These are phyloP conservation scores for Saccharomyces hybrid DNA, from an alignment of 1,139 yeast genomes.

Conservation along the genomic window DNA sequence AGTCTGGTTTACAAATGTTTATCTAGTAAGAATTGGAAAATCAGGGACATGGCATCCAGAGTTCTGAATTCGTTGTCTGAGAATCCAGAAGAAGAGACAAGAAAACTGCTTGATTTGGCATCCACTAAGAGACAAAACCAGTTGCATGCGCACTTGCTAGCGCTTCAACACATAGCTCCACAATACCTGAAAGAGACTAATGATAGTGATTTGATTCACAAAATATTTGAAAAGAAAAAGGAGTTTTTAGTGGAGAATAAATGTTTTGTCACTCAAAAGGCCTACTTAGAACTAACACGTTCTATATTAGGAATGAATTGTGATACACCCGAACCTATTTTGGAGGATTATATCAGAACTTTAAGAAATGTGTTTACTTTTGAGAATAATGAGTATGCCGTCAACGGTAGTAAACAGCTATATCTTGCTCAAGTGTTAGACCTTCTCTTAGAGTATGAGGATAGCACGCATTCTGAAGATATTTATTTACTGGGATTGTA, in stretches of 20 bases:
- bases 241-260: neutral
- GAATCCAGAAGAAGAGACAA: constrained; percentile 26
- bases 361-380: constrained; percentile 32
- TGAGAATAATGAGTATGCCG: constrained; percentile 10
- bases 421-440: constrained; percentile 34
- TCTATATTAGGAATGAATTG: neutral
- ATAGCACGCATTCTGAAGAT: constrained; percentile 20
- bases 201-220: neutral
- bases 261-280: neutral
- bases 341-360: neutral
- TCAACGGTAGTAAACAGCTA: constrained; percentile 42
- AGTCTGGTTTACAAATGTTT: constrained; percentile 43
- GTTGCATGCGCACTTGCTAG: constrained; percentile 54
- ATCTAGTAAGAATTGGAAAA: constrained; percentile 59
- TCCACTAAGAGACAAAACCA: constrained; percentile 35
- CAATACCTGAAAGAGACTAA: neutral
- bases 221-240: neutral
- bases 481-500: constrained; percentile 32
- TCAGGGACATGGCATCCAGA: constrained; percentile 79
- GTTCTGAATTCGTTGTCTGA: constrained; percentile 49
- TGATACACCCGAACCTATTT: neutral
- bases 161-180: constrained; percentile 32
- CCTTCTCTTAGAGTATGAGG: constrained; percentile 28
- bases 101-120: constrained; percentile 11
- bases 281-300: neutral